Evolutionary conservation across 371 early-diverging fungal species (phyloP), one percentile per base, ranked within the genome.

Genomic region (Apophysomyces ossiformis): DNA sequence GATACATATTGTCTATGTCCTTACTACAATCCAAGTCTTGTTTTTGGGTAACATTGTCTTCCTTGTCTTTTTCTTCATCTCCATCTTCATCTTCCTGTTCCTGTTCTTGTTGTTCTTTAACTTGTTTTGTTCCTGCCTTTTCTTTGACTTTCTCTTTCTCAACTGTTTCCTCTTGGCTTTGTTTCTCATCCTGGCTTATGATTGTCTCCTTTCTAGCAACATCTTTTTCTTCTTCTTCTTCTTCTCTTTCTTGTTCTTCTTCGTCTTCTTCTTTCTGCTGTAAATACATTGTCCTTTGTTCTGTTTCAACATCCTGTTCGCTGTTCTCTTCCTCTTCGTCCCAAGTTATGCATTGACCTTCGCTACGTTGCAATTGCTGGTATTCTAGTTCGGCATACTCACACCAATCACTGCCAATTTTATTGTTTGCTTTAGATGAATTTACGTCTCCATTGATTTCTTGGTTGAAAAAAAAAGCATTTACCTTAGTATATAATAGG

Each of bases 371-470:
- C 1, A 80, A 63, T 46, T 77, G 71, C 6, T 69, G 70, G 37
- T 77, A 80, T 62, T 80, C 80, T 32, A 63, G 39, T 56, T 80
- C 80, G 32, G 80, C 77, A 58, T 73, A 80, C 12, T 70, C 75
- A 59, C 68, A 69, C 80, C 80, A 80, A 57, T 73, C 69, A 47
- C 80, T 78, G 47, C 61, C 60, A 56, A 15, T 32, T 5, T 7
- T 16, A 1, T 12, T n/a, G 37, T 6, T 62, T 37, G 43, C 46
- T 18, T 7, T 16, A 8, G 7, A 43, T 26, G 35, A 43, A 26
- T 2, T 26, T 26, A 26, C 32, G 32, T 26, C 32, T 26, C 32
- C 32, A 2, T 26, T 26, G 32, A 2, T 26, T 2, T 26, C 32
- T 26, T 26, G 13, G n/a, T 4, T 21, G 39, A 44, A 21, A 35